phyloP scores from a whole-genome alignment of 2,329 filamentous ascomycete genomes.

The Metarhizium sp. region DNA sequence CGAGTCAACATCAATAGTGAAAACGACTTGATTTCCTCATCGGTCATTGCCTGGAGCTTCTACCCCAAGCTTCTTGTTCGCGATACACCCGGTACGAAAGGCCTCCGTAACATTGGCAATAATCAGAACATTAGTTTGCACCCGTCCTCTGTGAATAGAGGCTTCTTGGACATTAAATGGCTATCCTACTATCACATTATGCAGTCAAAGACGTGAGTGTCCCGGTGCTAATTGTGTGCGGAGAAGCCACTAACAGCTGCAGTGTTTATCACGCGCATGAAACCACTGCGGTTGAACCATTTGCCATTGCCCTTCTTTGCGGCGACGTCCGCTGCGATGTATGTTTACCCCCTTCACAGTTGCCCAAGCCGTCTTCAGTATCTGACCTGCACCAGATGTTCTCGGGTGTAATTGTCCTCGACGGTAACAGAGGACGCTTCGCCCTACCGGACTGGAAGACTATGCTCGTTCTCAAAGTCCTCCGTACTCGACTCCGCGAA shows the following conservation, averaged over 20 bases:
- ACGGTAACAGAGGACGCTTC: conserved; percentile 80
- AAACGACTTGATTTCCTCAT: conserved; percentile 69
- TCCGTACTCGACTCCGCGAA: conserved; percentile 66
- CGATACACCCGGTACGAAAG: conserved; percentile 61
- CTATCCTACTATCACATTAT: conserved; percentile 96
- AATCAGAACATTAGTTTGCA: conserved; percentile 85
- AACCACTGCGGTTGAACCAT: conserved; percentile 70
- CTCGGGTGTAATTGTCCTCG: conserved; percentile 75
- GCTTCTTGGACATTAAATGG: conserved; percentile 59
- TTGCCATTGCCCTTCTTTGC: conserved; percentile 75
- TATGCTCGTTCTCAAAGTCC: conserved; percentile 76
- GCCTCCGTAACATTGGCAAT: conserved; percentile 84
- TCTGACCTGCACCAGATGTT: conserved; percentile 50
- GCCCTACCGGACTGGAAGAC: conserved; percentile 81
- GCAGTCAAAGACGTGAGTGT: conserved; percentile 69
- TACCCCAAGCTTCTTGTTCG: conserved; percentile 85
- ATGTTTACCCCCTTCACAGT: conserved; percentile 16
- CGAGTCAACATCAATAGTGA: conserved; percentile 66
- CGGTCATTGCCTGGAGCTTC: conserved; percentile 87
- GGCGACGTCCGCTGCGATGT: conserved; percentile 84
- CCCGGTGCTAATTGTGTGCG: not conserved
- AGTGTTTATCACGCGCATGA: conserved; percentile 85
- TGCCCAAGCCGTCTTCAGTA: not conserved
- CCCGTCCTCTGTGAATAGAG: conserved; percentile 82
- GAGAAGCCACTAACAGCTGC: conserved; percentile 12